These are phyloP conservation scores for Ustanciosporium gigantosporum DNA, from an alignment of 1,284 basidiomycete species.

Conservation along the genomic window DNA sequence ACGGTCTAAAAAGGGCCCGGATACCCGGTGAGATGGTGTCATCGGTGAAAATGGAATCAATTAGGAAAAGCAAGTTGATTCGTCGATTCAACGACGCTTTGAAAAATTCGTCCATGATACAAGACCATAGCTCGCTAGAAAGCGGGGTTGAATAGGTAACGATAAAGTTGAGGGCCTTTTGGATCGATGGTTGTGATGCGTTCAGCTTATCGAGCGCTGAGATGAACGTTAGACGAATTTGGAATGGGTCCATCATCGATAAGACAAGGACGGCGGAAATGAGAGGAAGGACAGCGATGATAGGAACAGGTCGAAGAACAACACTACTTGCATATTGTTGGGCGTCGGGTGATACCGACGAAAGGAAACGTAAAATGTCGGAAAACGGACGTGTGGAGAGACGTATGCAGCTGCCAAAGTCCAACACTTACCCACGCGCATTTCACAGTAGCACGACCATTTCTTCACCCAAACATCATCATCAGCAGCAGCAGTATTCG, in stretches of 20 bases:
- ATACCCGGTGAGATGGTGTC: constrained; percentile 17
- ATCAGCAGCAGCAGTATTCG: too few species aligned
- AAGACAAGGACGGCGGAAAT: not conserved
- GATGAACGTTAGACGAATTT: constrained; percentile 59
- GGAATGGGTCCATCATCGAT: constrained; percentile 51
- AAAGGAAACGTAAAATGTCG: too few species aligned
- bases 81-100: constrained; percentile 84
- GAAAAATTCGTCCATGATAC: constrained; percentile 83
- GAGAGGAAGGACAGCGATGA: not conserved
- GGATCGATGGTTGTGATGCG: constrained; percentile 78
- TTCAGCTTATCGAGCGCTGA: constrained; percentile 52
- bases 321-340: too few species aligned
- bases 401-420: too few species aligned
- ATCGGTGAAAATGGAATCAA: constrained; percentile 71
- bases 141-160: constrained; percentile 80
- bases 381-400: not conserved
- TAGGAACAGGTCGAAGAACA: too few species aligned
- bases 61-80: constrained; percentile 88
- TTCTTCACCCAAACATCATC: too few species aligned
- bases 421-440: too few species aligned
- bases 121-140: constrained; percentile 87
- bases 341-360: too few species aligned
- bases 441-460: too few species aligned
- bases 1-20: constrained; percentile 5
- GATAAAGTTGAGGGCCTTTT: constrained; percentile 82